Evolutionary conservation across 495 filamentous ascomycete species (phyloP).

Genomic region (Hyaloscypha variabilis): DNA sequence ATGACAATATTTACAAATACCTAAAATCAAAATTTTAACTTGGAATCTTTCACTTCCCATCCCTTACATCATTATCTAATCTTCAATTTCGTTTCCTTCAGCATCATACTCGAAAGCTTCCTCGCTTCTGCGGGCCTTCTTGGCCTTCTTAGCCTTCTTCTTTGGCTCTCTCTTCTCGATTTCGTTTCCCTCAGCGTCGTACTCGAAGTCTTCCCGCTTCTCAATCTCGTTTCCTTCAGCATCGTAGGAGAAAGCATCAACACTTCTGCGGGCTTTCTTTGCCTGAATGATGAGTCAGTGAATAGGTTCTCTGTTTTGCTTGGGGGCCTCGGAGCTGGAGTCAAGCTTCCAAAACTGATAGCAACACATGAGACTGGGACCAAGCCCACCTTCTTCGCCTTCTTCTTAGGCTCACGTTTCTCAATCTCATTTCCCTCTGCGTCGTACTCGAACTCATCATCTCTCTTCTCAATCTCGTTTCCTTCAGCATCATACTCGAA

Average conservation of each 20-base stretch:
- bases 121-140: background rate
- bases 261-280: background rate
- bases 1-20: background rate
- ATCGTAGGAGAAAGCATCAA: conserved; percentile 9
- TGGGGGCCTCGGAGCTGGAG: too few species aligned
- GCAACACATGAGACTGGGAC: too few species aligned
- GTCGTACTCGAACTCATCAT: conserved; percentile 6
- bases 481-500: conserved; percentile 14
- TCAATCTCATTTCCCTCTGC: conserved; percentile 24
- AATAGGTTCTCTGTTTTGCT: too few species aligned
- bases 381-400: background rate
- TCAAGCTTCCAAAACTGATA: too few species aligned
- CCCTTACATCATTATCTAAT: background rate
- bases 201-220: conserved; percentile 1
- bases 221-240: conserved; percentile 20
- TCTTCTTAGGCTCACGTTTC: conserved; percentile 9
- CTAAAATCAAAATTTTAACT: background rate
- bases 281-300: too few species aligned
- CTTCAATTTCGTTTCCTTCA: conserved; percentile 17
- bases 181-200: conserved; percentile 19
- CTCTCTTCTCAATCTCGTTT: conserved; percentile 17
- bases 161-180: conserved; percentile 17
- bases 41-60: background rate
- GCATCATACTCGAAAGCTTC: conserved; percentile 10
- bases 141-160: conserved; percentile 18